Evolutionary conservation across 345 rosid species (phyloP).

Genomic region (Rhodamnia rubescens): DNA sequence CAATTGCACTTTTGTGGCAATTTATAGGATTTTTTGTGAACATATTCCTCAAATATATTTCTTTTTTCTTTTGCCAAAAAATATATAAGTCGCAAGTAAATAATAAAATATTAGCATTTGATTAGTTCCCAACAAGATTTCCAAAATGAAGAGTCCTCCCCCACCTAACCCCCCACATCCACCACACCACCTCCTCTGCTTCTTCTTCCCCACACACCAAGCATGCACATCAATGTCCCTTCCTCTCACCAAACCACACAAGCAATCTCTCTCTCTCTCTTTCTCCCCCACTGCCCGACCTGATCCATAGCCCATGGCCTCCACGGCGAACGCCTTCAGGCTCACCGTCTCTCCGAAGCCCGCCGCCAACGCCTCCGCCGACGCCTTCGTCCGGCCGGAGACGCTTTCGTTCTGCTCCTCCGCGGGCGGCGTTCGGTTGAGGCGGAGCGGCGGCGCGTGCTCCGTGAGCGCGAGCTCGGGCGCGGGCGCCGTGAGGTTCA

Average conservation of each 20-base stretch:
- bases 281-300: neutral
- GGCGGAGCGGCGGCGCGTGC: slow-evolving; percentile 8
- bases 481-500: neutral
- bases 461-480: slow-evolving; percentile 1
- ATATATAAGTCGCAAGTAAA: neutral
- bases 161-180: slow-evolving; percentile 1
- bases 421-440: slow-evolving; percentile 10
- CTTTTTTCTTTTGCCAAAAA: too few species aligned
- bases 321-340: slow-evolving; percentile 34
- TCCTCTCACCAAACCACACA: neutral
- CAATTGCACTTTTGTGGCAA: too few species aligned
- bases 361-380: slow-evolving; percentile 8
- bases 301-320: slow-evolving; percentile 30
- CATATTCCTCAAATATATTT: too few species aligned
- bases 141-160: neutral
- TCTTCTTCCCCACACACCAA: neutral
- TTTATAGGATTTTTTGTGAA: too few species aligned
- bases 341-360: slow-evolving; percentile 24
- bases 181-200: neutral
- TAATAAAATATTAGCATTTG: neutral
- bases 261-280: neutral
- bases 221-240: neutral
- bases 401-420: slow-evolving; percentile 19
- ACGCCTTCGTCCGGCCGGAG: slow-evolving; percentile 5
- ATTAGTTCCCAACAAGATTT: neutral